phyloP scores from a whole-genome alignment of 169 alveolate genomes.

The Plasmodium vinckei region DNA sequence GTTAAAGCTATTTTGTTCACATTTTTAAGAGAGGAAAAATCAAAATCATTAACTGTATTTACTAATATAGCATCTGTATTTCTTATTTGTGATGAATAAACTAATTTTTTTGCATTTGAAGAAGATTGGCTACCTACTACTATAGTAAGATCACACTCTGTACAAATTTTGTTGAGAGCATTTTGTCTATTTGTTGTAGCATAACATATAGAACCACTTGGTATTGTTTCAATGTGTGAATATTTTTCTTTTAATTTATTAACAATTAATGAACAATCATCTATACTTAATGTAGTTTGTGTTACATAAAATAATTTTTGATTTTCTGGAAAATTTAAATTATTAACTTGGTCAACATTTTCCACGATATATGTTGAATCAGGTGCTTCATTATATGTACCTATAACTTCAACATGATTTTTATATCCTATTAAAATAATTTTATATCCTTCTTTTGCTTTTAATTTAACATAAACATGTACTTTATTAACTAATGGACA shows the following conservation, averaged over 20 bases:
- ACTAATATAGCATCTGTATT: slow-evolving; percentile 79
- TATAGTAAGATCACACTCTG: slow-evolving; percentile 78
- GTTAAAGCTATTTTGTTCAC: slow-evolving; percentile 82
- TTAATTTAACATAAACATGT: slow-evolving; percentile 87
- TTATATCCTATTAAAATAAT: slow-evolving; percentile 89
- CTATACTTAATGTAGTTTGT: slow-evolving; percentile 88
- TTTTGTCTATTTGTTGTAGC: slow-evolving; percentile 89
- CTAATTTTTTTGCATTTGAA: slow-evolving; percentile 86
- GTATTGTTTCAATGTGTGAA: slow-evolving; percentile 86
- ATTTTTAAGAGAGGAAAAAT: slow-evolving; percentile 78
- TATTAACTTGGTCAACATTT: slow-evolving; percentile 82
- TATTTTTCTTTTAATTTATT: slow-evolving; percentile 78
- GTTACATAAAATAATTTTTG: slow-evolving; percentile 86
- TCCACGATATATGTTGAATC: slow-evolving; percentile 85
- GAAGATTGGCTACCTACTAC: slow-evolving; percentile 87
- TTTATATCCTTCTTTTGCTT: slow-evolving; percentile 87
- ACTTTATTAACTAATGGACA: slow-evolving; percentile 91
- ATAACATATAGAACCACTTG: slow-evolving; percentile 90
- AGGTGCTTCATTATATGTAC: slow-evolving; percentile 89
- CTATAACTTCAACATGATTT: slow-evolving; percentile 88
- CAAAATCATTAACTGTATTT: slow-evolving; percentile 78
- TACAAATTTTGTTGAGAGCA: slow-evolving; percentile 82
- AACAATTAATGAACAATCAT: slow-evolving; percentile 84
- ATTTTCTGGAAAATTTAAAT: slow-evolving; percentile 70
- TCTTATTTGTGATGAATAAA: slow-evolving; percentile 82